Percentiles rank a stretch among this genome's conserved stretches.
Conservation (phyloP, 1,139 yeast genomes). For the Meyerozyma guilliermondii region DNA sequence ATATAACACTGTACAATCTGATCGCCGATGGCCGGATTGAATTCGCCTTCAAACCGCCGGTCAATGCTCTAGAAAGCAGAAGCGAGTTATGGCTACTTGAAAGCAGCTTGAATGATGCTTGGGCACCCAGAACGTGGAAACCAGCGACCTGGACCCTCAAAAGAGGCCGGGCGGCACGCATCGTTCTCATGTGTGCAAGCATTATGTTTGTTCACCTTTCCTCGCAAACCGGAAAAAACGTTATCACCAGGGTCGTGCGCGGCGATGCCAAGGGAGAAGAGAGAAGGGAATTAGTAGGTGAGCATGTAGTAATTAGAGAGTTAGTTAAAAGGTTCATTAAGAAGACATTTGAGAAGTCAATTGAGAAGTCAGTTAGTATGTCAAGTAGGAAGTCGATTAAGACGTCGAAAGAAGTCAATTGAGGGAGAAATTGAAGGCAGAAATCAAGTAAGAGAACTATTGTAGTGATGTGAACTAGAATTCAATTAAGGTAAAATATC, state of each 20-base stretch:
- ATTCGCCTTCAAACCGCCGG: neutral
- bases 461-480: no score
- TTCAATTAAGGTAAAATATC: no score
- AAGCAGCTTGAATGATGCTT: neutral
- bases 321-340: no score
- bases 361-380: no score
- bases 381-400: no score
- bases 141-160: neutral
- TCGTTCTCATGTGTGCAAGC: neutral
- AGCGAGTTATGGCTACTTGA: neutral
- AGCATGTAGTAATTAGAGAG: no score
- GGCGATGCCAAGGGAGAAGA: no score
- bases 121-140: neutral
- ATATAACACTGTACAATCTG: neutral
- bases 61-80: neutral
- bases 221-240: neutral
- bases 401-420: no score
- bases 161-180: neutral
- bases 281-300: no score
- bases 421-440: no score
- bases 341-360: no score
- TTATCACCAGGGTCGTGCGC: neutral
- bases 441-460: no score
- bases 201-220: neutral
- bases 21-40: neutral